A percentile compares a stretch with the other conserved stretches of the same genome.
Conservation (phyloP, 1,284 basidiomycete species). For the Pisolithus thermaeus region DNA sequence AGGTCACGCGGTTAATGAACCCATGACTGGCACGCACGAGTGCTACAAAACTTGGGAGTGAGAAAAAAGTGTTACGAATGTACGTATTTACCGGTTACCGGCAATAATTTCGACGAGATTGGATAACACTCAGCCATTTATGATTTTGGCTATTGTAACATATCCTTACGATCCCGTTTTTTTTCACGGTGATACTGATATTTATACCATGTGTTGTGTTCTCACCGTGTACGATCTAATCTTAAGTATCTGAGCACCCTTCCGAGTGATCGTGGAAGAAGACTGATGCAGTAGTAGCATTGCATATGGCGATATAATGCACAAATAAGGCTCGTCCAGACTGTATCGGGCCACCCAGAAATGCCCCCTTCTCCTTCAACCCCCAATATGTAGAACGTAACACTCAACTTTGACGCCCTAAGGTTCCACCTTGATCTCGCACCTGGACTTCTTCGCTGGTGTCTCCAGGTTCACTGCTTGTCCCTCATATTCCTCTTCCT, state of each 20-base stretch:
- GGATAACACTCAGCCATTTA: constrained; percentile 27
- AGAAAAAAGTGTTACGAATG: constrained; percentile 12
- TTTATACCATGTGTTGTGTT: constrained; percentile 19
- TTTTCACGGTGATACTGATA: constrained; percentile 11
- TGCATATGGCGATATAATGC: neutral
- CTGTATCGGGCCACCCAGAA: neutral
- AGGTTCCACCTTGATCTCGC: constrained; percentile 12
- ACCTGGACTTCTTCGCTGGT: constrained; percentile 23
- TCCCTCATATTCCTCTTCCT: constrained; percentile 25
- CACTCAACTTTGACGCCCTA: neutral
- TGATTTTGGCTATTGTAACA: constrained; percentile 7
- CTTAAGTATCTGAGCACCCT: neutral
- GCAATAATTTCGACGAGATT: constrained; percentile 22
- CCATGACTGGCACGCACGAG: too few species aligned
- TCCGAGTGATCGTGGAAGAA: neutral
- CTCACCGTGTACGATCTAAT: neutral
- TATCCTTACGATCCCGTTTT: constrained; percentile 1
- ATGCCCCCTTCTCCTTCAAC: neutral
- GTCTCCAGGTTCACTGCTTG: constrained; percentile 11
- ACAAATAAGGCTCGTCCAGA: neutral
- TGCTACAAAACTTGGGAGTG: neutral
- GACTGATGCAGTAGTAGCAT: neutral
- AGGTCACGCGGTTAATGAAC: neutral
- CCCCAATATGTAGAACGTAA: neutral
- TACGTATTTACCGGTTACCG: constrained; percentile 26